These are phyloP conservation scores for Carpinus fangiana DNA, from an alignment of 306 rosid species.

Conservation along the genomic window DNA sequence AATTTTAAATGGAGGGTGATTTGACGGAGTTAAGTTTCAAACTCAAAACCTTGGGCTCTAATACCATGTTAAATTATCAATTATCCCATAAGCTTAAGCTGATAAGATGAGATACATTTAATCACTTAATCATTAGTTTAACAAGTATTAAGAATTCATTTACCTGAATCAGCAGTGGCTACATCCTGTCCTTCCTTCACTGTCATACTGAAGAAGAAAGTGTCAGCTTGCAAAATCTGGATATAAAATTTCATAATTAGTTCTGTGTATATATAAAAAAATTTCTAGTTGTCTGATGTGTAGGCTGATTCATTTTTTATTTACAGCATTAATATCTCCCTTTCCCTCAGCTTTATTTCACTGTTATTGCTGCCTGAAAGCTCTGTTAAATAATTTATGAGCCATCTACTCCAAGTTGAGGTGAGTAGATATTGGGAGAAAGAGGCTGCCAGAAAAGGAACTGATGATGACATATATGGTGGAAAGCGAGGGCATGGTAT, in stretches of 20 bases:
- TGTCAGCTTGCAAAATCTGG: not conserved
- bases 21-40: no score
- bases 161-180: no score
- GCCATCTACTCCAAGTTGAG: constrained; percentile 24
- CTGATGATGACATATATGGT: constrained; percentile 14
- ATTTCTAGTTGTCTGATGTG: not conserved
- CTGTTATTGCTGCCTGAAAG: constrained; percentile 22
- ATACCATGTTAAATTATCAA: no score
- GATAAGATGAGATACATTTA: no score
- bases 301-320: not conserved
- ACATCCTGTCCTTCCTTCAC: no score
- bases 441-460: constrained; percentile 27
- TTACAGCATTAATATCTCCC: not conserved
- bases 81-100: no score
- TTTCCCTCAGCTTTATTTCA: constrained; percentile 12
- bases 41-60: no score
- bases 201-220: no score
- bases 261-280: not conserved
- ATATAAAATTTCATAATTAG: not conserved
- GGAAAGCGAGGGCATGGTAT: constrained; percentile 34
- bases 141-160: no score
- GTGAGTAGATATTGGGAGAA: constrained; percentile 7
- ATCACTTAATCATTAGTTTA: no score
- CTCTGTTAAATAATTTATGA: constrained; percentile 26
- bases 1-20: no score